phyloP scores from a whole-genome alignment of 2,329 filamentous ascomycete species.

The Xylogone sp. region DNA sequence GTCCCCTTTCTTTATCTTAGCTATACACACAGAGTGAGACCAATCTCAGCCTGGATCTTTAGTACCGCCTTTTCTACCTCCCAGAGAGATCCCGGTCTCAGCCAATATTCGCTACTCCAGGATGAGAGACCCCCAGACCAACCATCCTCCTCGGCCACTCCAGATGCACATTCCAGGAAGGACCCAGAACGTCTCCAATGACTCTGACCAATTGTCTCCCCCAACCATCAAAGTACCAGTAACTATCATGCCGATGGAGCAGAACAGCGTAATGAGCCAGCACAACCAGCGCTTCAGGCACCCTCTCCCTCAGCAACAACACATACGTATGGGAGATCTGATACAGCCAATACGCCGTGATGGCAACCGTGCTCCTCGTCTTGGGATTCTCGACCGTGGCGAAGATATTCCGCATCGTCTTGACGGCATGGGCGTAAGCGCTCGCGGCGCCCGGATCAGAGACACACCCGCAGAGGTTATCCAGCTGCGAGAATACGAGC shows the following conservation, averaged over 20 bases:
- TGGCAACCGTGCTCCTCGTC: neutral
- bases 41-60: too few relatives aligned
- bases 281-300: constrained; percentile 6
- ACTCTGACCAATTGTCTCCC: constrained; percentile 2
- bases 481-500: neutral
- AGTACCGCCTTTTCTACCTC: too few relatives aligned
- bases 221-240: constrained; percentile 10
- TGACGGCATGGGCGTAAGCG: neutral
- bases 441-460: neutral
- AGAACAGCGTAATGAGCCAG: constrained; percentile 10
- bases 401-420: neutral
- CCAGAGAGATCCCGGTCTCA: neutral
- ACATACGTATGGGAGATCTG: constrained; percentile 2
- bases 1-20: too few relatives aligned
- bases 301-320: neutral
- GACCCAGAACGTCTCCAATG: neutral
- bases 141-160: neutral
- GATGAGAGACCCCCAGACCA: neutral
- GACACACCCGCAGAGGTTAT: neutral
- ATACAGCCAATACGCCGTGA: neutral
- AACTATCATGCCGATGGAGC: constrained; percentile 5
- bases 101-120: neutral
- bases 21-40: too few relatives aligned
- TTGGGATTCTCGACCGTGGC: neutral
- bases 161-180: neutral